These are phyloP conservation scores for Euclidium syriacum DNA, from an alignment of 345 rosid genomes.

Conservation along the genomic window DNA sequence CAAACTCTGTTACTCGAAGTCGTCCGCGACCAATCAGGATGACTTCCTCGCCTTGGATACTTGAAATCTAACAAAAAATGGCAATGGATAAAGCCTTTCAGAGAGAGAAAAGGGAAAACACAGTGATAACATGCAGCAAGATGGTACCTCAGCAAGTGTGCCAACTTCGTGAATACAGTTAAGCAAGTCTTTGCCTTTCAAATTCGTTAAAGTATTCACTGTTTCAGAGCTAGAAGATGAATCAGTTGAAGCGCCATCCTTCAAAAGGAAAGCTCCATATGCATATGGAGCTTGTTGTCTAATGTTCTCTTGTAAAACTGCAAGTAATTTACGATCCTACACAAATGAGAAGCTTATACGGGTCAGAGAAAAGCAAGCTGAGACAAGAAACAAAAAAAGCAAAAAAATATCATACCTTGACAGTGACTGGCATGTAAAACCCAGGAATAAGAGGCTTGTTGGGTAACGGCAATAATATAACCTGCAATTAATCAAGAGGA, in stretches of 20 bases:
- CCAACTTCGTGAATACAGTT: slow-evolving; percentile 79
- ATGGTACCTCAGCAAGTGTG: slow-evolving; percentile 70
- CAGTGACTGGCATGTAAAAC: slow-evolving; percentile 77
- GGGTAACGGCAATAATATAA: slow-evolving; percentile 66
- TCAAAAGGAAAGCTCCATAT: slow-evolving; percentile 79
- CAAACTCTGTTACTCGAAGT: slow-evolving; percentile 73
- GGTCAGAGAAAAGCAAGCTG: neutral
- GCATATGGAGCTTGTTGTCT: slow-evolving; percentile 84
- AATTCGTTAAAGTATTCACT: slow-evolving; percentile 47
- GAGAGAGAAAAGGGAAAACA: too few species aligned
- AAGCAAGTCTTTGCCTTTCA: slow-evolving; percentile 66
- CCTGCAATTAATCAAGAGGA: slow-evolving; percentile 46
- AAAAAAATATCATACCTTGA: slow-evolving; percentile 56
- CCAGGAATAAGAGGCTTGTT: slow-evolving; percentile 85
- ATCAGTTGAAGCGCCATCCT: slow-evolving; percentile 65
- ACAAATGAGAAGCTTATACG: neutral
- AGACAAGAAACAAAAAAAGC: too few species aligned
- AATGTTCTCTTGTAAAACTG: slow-evolving; percentile 70
- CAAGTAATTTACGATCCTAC: slow-evolving; percentile 73
- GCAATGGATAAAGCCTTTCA: neutral
- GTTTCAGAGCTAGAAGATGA: slow-evolving; percentile 51
- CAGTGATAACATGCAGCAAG: neutral
- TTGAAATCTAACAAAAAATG: slow-evolving; percentile 50
- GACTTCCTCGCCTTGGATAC: slow-evolving; percentile 73
- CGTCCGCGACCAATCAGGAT: slow-evolving; percentile 75